These are phyloP conservation scores for Penicillium flavigenum DNA, from an alignment of 495 filamentous ascomycete species.

Conservation along the genomic window DNA sequence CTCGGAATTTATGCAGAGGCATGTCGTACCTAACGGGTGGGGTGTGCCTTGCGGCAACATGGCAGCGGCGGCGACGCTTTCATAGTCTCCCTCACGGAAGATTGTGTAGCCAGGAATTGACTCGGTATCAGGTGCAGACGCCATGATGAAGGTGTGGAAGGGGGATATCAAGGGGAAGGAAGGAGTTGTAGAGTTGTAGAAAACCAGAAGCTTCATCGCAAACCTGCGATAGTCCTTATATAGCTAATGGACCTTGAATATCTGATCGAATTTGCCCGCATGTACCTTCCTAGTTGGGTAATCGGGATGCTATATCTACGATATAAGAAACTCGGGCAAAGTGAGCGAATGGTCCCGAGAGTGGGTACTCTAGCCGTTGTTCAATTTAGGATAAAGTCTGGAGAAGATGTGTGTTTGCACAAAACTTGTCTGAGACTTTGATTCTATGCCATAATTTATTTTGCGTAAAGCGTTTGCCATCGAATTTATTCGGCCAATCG, in stretches of 20 bases:
- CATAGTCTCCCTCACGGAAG: constrained; percentile 38
- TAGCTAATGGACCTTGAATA: constrained; percentile 16
- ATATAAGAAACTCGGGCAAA: background rate
- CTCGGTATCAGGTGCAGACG: constrained; percentile 37
- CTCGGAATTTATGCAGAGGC: background rate
- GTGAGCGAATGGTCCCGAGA: constrained; percentile 21
- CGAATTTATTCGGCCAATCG: constrained; percentile 20
- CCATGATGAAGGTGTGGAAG: constrained; percentile 23
- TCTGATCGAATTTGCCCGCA: constrained; percentile 25
- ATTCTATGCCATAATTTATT: constrained; percentile 18
- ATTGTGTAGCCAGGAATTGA: constrained; percentile 40
- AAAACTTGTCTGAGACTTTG: background rate
- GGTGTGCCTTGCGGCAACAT: constrained; percentile 31
- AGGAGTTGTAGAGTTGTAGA: constrained; percentile 18
- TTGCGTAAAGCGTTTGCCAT: constrained; percentile 22
- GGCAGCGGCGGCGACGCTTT: constrained; percentile 33
- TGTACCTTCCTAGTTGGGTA: constrained; percentile 30
- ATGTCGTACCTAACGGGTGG: constrained; percentile 33
- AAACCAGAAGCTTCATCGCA: background rate
- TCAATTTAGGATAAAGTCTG: constrained; percentile 23
- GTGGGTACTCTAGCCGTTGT: constrained; percentile 18
- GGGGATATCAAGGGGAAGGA: constrained; percentile 7
- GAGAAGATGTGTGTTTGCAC: constrained; percentile 17
- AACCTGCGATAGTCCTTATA: constrained; percentile 18
- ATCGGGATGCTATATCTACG: constrained; percentile 9